A percentile compares a stretch with the other conserved stretches of the same genome.
Conservation (phyloP, 345 rosid genomes). For the Aethionema arabicum region DNA sequence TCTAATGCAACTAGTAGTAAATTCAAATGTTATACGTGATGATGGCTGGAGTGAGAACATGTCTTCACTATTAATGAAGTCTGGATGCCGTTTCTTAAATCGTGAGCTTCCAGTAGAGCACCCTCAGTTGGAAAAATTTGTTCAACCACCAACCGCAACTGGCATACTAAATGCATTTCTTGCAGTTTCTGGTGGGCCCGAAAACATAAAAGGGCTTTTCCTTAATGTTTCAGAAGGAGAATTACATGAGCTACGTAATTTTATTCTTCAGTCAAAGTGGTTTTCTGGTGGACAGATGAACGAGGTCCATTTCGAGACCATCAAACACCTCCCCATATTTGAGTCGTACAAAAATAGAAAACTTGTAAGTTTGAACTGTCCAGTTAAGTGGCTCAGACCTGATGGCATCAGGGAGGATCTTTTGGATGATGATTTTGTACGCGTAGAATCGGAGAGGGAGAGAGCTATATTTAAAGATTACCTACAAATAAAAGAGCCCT, state of each 20-base stretch:
- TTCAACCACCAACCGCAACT: conserved; percentile 80
- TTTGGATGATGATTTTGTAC: conserved; percentile 77
- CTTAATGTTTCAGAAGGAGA: conserved; percentile 70
- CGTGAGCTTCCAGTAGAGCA: conserved; percentile 66
- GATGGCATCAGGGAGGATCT: conserved; percentile 71
- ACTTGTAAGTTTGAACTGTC: conserved; percentile 62
- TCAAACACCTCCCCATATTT: conserved; percentile 79
- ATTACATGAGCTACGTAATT: conserved; percentile 81
- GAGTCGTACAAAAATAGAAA: conserved; percentile 77
- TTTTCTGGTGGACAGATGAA: conserved; percentile 68
- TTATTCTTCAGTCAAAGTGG: conserved; percentile 95
- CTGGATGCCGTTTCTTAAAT: conserved; percentile 81
- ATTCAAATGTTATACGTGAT: conserved; percentile 68
- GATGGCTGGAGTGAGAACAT: conserved; percentile 97
- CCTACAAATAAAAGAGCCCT: conserved; percentile 68
- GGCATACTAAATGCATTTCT: conserved; percentile 81
- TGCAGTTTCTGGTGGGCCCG: conserved; percentile 64
- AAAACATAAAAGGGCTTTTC: conserved; percentile 59
- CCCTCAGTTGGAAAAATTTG: conserved; percentile 75
- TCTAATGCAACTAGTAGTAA: conserved; percentile 68
- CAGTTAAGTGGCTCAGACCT: conserved; percentile 85
- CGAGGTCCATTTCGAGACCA: conserved; percentile 56
- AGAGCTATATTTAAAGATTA: conserved; percentile 61
- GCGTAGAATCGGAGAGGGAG: conserved; percentile 86
- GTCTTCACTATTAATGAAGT: conserved; percentile 77